These are phyloP conservation scores for Curvularia eragrostidis DNA, from an alignment of 2,329 filamentous ascomycete species.

Conservation along the genomic window DNA sequence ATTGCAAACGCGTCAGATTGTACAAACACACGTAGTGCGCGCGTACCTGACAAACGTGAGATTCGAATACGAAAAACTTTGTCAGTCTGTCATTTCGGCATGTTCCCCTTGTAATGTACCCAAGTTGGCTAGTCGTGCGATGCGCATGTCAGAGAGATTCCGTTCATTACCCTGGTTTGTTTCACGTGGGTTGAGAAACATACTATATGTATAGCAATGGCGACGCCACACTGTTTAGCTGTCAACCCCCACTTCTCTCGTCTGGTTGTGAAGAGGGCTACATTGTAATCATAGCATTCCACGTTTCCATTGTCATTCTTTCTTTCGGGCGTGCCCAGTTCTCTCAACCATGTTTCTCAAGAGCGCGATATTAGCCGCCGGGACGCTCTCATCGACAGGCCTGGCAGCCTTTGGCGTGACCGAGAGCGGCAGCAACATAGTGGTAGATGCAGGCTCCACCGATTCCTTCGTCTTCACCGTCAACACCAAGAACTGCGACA, in stretches of 20 bases:
- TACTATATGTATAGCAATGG: no score
- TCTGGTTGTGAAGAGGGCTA: background rate
- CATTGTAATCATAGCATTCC: no score
- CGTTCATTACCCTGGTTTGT: background rate
- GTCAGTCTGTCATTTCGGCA: background rate
- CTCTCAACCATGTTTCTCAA: slow-evolving; percentile 36
- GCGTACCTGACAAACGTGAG: background rate
- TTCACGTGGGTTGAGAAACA: background rate
- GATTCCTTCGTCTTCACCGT: slow-evolving; percentile 46
- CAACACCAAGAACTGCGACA: slow-evolving; percentile 63
- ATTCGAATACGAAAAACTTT: background rate
- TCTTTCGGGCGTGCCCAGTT: background rate
- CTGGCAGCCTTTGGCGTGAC: slow-evolving; percentile 49
- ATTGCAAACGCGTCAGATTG: background rate
- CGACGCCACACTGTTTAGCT: background rate
- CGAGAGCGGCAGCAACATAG: slow-evolving; percentile 36
- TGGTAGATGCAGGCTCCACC: slow-evolving; percentile 46
- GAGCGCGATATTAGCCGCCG: slow-evolving; percentile 33
- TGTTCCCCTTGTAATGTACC: background rate
- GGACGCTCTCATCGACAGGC: slow-evolving; percentile 35
- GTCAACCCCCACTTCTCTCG: background rate
- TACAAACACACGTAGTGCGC: background rate
- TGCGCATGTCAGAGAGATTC: background rate
- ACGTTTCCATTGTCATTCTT: background rate
- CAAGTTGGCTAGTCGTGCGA: background rate